Evolutionary conservation across 2,329 filamentous ascomycete genomes (phyloP).

Genomic region (Aspergillus neotritici): DNA sequence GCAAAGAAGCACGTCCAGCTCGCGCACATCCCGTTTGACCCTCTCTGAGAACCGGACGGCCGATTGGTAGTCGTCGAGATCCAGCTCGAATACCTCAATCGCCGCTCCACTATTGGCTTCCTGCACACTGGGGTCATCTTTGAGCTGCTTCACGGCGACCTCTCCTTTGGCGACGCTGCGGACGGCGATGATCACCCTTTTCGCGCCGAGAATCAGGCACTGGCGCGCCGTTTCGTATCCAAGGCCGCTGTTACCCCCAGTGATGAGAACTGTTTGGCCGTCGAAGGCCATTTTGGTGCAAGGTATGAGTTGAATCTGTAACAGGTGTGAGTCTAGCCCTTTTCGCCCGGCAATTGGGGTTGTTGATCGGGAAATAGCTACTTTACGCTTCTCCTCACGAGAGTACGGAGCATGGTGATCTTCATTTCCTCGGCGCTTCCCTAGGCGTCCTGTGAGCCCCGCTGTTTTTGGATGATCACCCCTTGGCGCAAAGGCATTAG

Average conservation of each 20-base stretch:
- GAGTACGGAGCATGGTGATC: no score
- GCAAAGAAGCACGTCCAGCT: constrained; percentile 14
- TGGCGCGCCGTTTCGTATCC: constrained; percentile 42
- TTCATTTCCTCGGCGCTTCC: no score
- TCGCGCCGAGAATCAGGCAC: constrained; percentile 35
- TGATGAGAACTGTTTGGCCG: constrained; percentile 41
- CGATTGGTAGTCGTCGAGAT: constrained; percentile 33
- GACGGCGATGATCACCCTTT: constrained; percentile 44
- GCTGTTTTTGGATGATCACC: no score
- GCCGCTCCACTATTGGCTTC: constrained; percentile 30
- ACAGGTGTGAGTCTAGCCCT: no score
- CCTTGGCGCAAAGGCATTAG: no score
- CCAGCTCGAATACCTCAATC: constrained; percentile 46
- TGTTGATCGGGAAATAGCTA: no score
- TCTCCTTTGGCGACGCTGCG: constrained; percentile 28
- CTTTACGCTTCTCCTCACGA: no score
- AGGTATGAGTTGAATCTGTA: no score
- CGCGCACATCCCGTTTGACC: constrained; percentile 9
- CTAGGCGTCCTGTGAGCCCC: no score
- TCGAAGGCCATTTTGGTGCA: constrained; percentile 3
- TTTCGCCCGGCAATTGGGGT: no score
- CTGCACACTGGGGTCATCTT: constrained; percentile 20
- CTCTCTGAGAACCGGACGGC: constrained; percentile 8
- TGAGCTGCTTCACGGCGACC: constrained; percentile 5
- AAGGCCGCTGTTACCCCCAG: constrained; percentile 45